phyloP scores from a whole-genome alignment of 140 eudicot species.

The Oenanthe javanica region DNA sequence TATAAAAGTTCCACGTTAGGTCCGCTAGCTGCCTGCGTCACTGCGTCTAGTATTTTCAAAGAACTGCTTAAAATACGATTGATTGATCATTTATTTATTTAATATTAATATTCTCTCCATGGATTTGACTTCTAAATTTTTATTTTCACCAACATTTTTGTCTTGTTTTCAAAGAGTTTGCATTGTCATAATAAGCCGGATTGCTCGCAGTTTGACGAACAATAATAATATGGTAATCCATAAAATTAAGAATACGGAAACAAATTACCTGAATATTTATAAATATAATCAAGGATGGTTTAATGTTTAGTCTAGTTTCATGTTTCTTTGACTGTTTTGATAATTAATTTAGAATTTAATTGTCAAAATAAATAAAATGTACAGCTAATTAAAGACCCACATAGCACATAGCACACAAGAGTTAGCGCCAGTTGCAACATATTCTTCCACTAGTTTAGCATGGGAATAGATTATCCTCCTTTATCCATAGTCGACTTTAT shows the following conservation, averaged over 20 bases:
- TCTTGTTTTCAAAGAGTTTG: neutral
- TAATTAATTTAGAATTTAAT: too few species aligned
- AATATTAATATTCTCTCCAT: too few species aligned
- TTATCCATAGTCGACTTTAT: neutral
- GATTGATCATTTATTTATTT: neutral
- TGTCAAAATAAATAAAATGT: too few species aligned
- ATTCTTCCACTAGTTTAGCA: neutral
- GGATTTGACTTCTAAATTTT: too few species aligned
- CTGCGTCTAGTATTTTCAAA: neutral
- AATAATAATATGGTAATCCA: too few species aligned
- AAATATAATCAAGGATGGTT: too few species aligned
- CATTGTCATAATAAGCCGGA: neutral
- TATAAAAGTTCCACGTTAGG: neutral
- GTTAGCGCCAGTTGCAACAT: neutral
- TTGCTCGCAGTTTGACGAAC: neutral
- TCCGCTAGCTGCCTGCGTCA: neutral
- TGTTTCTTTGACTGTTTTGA: too few species aligned
- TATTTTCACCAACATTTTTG: too few species aligned
- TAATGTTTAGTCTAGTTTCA: neutral
- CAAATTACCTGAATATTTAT: too few species aligned
- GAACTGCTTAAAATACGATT: neutral
- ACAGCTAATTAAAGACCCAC: neutral
- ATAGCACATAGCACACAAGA: neutral
- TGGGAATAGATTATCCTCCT: neutral
- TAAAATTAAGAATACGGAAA: too few species aligned